phyloP scores from a whole-genome alignment of 1,284 basidiomycete genomes.

The Fistulinella cinereoalba region DNA sequence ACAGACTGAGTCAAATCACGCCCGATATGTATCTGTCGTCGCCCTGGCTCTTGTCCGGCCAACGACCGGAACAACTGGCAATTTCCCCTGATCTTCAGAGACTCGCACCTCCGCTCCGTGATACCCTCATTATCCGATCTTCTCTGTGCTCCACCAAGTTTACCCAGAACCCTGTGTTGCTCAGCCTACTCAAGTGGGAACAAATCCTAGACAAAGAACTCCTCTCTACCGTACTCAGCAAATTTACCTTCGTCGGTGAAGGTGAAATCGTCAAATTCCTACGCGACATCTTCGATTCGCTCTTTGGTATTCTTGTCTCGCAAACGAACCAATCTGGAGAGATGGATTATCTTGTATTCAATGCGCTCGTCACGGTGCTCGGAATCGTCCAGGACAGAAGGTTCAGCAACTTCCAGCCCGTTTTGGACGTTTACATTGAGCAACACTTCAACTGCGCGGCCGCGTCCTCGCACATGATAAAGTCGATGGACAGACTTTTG shows the following conservation, averaged over 20 bases:
- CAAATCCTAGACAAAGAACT: conserved; percentile 61
- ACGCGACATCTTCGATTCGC: conserved; percentile 87
- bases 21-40: conserved; percentile 70
- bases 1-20: conserved; percentile 59
- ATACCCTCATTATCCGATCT: conserved; percentile 80
- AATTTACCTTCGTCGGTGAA: conserved; percentile 91
- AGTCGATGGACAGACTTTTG: conserved; percentile 84
- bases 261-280: conserved; percentile 95
- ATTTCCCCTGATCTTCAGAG: conserved; percentile 65
- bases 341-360: conserved; percentile 86
- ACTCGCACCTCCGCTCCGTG: conserved; percentile 67
- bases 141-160: conserved; percentile 92
- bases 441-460: conserved; percentile 80
- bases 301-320: conserved; percentile 87
- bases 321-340: conserved; percentile 72
- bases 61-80: conserved; percentile 56
- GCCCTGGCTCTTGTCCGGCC: conserved; percentile 52
- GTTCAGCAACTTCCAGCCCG: conserved; percentile 94
- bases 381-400: conserved; percentile 90
- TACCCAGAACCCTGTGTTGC: conserved; percentile 88
- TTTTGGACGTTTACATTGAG: conserved; percentile 91
- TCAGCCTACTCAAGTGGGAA: conserved; percentile 86
- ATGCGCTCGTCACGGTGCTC: conserved; percentile 86
- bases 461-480: conserved; percentile 79
- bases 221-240: conserved; percentile 72